phyloP scores from a whole-genome alignment of 2,329 filamentous ascomycete species.

The Arthrinium phaeospermum region DNA sequence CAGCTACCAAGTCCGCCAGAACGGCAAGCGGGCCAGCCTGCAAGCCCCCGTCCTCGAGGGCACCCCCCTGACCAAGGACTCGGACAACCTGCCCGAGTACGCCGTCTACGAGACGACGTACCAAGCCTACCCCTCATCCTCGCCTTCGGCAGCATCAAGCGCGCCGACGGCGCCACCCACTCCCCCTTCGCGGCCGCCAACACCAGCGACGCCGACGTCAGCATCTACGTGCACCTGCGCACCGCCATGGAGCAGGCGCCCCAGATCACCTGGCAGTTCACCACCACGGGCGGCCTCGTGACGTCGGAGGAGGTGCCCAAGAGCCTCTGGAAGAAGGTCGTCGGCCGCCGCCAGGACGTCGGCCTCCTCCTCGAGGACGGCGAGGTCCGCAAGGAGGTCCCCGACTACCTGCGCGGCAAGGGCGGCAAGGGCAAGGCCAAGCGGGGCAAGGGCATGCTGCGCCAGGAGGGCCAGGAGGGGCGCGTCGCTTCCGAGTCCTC shows the following conservation, averaged over 20 bases:
- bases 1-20: slow-evolving; percentile 45
- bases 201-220: slow-evolving; percentile 45
- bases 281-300: slow-evolving; percentile 43
- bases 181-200: slow-evolving; percentile 40
- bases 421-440: slow-evolving; percentile 48
- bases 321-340: slow-evolving; percentile 47
- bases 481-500: slow-evolving; percentile 37
- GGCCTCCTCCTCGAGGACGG: slow-evolving; percentile 50
- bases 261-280: slow-evolving; percentile 44
- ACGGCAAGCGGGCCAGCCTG: slow-evolving; percentile 34
- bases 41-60: slow-evolving; percentile 36
- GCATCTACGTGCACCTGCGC: slow-evolving; percentile 48
- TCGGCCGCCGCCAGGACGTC: slow-evolving; percentile 47
- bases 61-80: slow-evolving; percentile 39
- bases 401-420: slow-evolving; percentile 47
- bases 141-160: slow-evolving; percentile 45
- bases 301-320: slow-evolving; percentile 42
- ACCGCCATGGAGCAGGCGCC: slow-evolving; percentile 40
- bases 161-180: slow-evolving; percentile 45
- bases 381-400: slow-evolving; percentile 49
- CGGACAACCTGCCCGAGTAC: slow-evolving; percentile 45
- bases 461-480: slow-evolving; percentile 35
- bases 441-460: slow-evolving; percentile 44
- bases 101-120: slow-evolving; percentile 53
- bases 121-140: slow-evolving; percentile 49